These are phyloP conservation scores for Sergeia podlipaevii DNA, from an alignment of 208 protist species.

Conservation along the genomic window DNA sequence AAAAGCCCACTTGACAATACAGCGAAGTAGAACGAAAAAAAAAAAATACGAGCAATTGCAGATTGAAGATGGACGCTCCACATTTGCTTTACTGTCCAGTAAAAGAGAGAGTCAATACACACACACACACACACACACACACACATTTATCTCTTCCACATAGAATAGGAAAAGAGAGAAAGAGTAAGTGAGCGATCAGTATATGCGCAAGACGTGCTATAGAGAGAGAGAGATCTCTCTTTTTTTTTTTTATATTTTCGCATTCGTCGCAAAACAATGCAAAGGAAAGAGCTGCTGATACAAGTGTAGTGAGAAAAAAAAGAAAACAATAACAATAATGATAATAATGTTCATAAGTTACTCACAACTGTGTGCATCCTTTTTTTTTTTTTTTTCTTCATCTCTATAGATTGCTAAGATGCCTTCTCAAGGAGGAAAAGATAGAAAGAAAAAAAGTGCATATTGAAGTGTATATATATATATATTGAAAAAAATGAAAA, in stretches of 20 bases:
- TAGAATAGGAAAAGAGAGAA: too few species aligned
- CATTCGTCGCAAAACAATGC: too few species aligned
- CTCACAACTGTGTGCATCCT: slow-evolving; percentile 6
- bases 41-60: too few species aligned
- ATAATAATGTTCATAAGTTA: slow-evolving; percentile 8
- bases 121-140: too few species aligned
- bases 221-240: slow-evolving; percentile 5
- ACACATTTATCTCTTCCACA: too few species aligned
- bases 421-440: background rate
- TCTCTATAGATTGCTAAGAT: too few species aligned
- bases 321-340: slow-evolving; percentile 17
- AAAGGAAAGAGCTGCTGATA: slow-evolving; percentile 2
- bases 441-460: background rate
- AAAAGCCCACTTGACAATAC: background rate
- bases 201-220: too few species aligned
- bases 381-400: slow-evolving; percentile 12
- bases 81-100: too few species aligned
- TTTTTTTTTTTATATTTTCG: slow-evolving; percentile 12
- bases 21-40: slow-evolving; percentile 8
- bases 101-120: too few species aligned
- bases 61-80: too few species aligned
- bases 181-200: too few species aligned
- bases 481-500: slow-evolving; percentile 1
- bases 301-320: slow-evolving; percentile 7
- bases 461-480: background rate